phyloP scores from a whole-genome alignment of 2,329 filamentous ascomycete genomes.

The Blastomyces silverae region DNA sequence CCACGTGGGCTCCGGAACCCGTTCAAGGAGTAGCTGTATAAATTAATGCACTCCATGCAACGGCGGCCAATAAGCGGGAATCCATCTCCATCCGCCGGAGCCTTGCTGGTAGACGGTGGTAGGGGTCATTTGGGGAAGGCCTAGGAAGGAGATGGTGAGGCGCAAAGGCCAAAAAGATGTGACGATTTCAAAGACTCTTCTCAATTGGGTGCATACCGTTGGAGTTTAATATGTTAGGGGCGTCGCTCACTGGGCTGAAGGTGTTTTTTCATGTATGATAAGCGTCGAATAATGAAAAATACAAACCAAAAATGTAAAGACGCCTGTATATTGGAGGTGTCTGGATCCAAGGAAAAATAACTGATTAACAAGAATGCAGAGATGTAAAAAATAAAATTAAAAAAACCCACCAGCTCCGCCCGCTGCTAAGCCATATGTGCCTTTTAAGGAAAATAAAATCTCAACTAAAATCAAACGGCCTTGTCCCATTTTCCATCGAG shows the following conservation, averaged over 20 bases:
- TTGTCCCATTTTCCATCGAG: not conserved
- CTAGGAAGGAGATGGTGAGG: not conserved
- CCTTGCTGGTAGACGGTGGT: not conserved
- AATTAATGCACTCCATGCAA: not conserved
- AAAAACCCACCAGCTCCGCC: not conserved
- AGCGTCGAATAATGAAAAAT: too few species aligned
- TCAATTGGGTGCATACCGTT: not conserved
- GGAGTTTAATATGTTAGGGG: not conserved
- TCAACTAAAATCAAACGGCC: conserved; percentile 4
- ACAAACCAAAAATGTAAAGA: too few species aligned
- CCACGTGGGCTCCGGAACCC: not conserved
- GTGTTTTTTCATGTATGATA: too few species aligned
- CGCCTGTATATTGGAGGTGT: too few species aligned
- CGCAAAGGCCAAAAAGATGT: too few species aligned
- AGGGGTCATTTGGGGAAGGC: not conserved
- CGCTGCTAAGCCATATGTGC: not conserved
- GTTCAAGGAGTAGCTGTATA: not conserved
- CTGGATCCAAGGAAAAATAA: too few species aligned
- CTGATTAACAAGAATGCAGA: not conserved
- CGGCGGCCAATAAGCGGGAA: not conserved
- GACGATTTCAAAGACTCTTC: too few species aligned
- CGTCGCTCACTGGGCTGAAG: too few species aligned
- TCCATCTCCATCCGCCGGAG: not conserved
- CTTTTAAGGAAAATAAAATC: not conserved
- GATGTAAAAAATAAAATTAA: too few species aligned